Base-by-base conservation (phyloP, 768 basidiomycete species). In the Collybia mongolica region DNA sequence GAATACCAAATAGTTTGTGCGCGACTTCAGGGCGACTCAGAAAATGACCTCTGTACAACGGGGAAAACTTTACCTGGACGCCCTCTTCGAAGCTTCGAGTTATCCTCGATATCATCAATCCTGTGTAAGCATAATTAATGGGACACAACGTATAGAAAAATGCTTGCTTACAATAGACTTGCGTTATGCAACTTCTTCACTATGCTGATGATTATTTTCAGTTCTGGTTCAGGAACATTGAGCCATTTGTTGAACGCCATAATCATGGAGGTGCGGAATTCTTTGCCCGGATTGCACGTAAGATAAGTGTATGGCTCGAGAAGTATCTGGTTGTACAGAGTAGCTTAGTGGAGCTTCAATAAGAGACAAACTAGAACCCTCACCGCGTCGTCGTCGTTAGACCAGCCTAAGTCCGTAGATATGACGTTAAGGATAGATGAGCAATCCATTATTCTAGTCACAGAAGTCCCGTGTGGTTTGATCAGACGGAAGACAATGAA, bases 121-220 rank as follows among this genome's bases (percentile, higher is more conserved):
- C 93, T 97, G 36, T 18, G 1, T 35, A 28, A 20, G 44, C 19
- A 20, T 28, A 19, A 32, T 7, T 28, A 22, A 26, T 26, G 9
- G 15, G 18, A 2, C 15, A 19, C 15, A 19, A 18, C 9, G 18
- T 14, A 28, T 8, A n/a, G 8, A 43, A 26, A n/a, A 28, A 43
- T 24, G 9, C 6, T 22, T 23, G 23, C 80, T 61, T 60, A 94
- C 95, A 98, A 78, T 17, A 99, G 75, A 65, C 90, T 93, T 5
- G 95, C 94, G 47, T 85, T 92, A 59, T 99, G 97, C n/a, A 98
- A 74, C 93, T 95, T 98, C 61, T 84, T 84, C 28, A 98, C 89
- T 45, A 99, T 82, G 55, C 77, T 80, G 2, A 86, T 78, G 52
- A 99, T 93, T 39, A 88, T 72, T 22, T 66, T 65, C 17, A 97